These are phyloP conservation scores for Sporothrix schenckii DNA, from an alignment of 2,329 filamentous ascomycete genomes.

Conservation along the genomic window DNA sequence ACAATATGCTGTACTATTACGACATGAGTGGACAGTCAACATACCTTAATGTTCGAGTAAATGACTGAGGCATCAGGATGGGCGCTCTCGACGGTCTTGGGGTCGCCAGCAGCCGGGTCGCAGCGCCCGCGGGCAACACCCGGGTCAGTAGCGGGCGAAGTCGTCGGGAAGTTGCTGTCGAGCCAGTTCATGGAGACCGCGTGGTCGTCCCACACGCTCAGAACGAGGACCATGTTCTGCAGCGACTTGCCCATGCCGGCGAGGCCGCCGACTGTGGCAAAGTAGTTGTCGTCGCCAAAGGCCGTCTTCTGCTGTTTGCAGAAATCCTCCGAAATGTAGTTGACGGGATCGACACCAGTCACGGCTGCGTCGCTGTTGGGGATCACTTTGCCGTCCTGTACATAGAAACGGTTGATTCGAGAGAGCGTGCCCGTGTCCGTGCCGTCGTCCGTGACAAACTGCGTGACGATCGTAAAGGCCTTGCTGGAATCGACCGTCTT, in stretches of 20 bases:
- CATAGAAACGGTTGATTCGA: slow-evolving; percentile 63
- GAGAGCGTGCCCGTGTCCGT: slow-evolving; percentile 44
- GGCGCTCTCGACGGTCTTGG: slow-evolving; percentile 48
- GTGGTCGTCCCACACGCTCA: slow-evolving; percentile 65
- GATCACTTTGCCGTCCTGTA: slow-evolving; percentile 61
- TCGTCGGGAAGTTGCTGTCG: slow-evolving; percentile 57
- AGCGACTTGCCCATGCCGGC: slow-evolving; percentile 51
- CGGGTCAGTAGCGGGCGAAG: slow-evolving; percentile 42
- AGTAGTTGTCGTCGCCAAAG: slow-evolving; percentile 57
- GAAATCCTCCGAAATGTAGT: slow-evolving; percentile 55
- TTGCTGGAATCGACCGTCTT: slow-evolving; percentile 59
- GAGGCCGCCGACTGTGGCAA: slow-evolving; percentile 57
- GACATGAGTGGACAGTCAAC: neutral
- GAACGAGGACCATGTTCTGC: slow-evolving; percentile 60
- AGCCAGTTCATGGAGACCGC: slow-evolving; percentile 65
- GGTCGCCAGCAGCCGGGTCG: slow-evolving; percentile 49
- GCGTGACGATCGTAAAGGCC: slow-evolving; percentile 64
- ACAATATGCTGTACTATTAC: neutral
- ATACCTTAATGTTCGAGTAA: slow-evolving; percentile 41
- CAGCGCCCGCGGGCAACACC: slow-evolving; percentile 54
- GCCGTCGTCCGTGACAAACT: slow-evolving; percentile 56
- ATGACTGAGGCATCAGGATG: slow-evolving; percentile 34
- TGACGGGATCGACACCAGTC: slow-evolving; percentile 36
- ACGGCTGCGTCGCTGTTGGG: slow-evolving; percentile 48
- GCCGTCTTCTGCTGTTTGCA: slow-evolving; percentile 58